Evolutionary conservation across 129 eudicot genomes (phyloP).

Genomic region (Centella asiatica): DNA sequence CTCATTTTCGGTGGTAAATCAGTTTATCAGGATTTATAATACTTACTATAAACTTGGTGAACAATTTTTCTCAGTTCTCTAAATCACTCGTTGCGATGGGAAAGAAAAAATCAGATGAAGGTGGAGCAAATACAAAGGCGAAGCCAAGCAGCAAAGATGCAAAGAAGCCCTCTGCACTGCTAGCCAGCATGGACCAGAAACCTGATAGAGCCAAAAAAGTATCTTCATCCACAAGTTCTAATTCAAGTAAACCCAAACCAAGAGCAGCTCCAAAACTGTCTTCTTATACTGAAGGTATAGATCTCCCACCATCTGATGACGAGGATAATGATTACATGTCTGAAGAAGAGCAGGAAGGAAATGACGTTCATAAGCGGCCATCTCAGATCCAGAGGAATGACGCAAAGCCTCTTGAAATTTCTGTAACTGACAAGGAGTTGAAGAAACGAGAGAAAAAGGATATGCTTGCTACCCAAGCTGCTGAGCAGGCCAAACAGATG

Average conservation of each 20-base stretch:
- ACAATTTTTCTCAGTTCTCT: neutral
- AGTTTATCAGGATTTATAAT: too few species aligned
- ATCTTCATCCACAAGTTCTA: slow-evolving; percentile 24
- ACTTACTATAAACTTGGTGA: neutral
- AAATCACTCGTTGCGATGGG: slow-evolving; percentile 34
- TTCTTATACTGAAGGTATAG: slow-evolving; percentile 57
- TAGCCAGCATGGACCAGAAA: slow-evolving; percentile 79
- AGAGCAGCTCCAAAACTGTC: slow-evolving; percentile 46
- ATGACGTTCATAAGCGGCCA: slow-evolving; percentile 17
- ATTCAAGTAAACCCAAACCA: slow-evolving; percentile 42
- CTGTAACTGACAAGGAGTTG: slow-evolving; percentile 52
- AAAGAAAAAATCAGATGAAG: slow-evolving; percentile 62
- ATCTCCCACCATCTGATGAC: slow-evolving; percentile 68
- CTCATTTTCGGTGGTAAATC: too few species aligned
- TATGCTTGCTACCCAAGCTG: slow-evolving; percentile 46
- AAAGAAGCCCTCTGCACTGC: slow-evolving; percentile 66
- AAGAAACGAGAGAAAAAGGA: slow-evolving; percentile 83
- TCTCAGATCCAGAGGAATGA: slow-evolving; percentile 32
- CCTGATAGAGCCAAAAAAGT: slow-evolving; percentile 64
- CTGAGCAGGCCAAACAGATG: slow-evolving; percentile 44
- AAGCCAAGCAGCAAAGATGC: slow-evolving; percentile 34
- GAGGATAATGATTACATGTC: slow-evolving; percentile 20
- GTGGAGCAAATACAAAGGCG: slow-evolving; percentile 30
- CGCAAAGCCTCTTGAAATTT: slow-evolving; percentile 33
- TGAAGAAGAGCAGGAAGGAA: slow-evolving; percentile 17